Evolutionary conservation across 352 stramenopile genomes (phyloP).

Genomic region (Pythium chondricola): DNA sequence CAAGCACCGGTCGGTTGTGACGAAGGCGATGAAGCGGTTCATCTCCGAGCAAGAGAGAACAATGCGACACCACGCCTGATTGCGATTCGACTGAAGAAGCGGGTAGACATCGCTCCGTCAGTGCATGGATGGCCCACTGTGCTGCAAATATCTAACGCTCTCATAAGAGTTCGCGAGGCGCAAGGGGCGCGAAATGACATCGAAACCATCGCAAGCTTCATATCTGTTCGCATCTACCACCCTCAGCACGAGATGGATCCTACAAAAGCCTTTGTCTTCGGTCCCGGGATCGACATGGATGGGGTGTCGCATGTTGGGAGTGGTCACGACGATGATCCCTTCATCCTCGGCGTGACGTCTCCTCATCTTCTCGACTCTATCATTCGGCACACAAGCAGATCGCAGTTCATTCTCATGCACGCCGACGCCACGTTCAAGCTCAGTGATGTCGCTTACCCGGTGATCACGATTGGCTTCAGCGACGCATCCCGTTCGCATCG

Average conservation of each 20-base stretch:
- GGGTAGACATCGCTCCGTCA: not conserved
- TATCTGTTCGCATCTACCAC: not conserved
- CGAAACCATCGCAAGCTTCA: not conserved
- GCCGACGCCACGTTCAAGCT: not conserved
- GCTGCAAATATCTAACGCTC: not conserved
- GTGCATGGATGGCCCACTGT: not conserved
- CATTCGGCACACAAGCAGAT: not conserved
- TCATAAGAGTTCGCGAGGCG: not conserved
- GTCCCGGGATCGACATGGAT: not conserved
- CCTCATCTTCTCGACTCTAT: not conserved
- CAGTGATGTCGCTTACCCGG: not conserved
- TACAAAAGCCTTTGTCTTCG: not conserved
- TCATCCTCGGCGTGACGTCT: not conserved
- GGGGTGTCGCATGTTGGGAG: not conserved
- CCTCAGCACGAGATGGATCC: not conserved
- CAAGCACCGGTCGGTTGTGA: not conserved
- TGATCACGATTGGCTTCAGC: not conserved
- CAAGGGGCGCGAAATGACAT: not conserved
- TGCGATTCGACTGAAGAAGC: not conserved
- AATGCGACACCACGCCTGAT: not conserved
- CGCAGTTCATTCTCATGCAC: not conserved
- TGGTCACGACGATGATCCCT: not conserved
- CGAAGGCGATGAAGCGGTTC: not conserved
- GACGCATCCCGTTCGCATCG: not conserved
- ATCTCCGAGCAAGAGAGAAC: slow-evolving; percentile 2